These are phyloP conservation scores for Botrytis byssoidea DNA, from an alignment of 2,329 filamentous ascomycete genomes.

Conservation along the genomic window DNA sequence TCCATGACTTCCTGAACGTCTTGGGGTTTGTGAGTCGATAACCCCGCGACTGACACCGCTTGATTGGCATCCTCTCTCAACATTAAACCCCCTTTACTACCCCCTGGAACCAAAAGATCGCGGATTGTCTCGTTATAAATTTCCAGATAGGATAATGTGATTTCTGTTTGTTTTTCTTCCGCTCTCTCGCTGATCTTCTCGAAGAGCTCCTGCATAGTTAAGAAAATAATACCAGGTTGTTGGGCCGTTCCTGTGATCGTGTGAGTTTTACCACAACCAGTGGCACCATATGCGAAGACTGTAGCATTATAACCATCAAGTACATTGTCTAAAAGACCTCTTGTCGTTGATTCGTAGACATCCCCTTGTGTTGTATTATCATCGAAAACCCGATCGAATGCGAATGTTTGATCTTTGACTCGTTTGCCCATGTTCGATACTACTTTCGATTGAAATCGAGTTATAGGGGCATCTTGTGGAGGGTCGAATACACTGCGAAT, in stretches of 20 bases:
- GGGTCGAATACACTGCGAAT: conserved; percentile 83
- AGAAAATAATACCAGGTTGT: conserved; percentile 94
- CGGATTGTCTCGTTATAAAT: conserved; percentile 99
- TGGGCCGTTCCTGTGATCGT: conserved; percentile 92
- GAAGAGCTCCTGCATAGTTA: conserved; percentile 98
- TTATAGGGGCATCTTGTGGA: conserved; percentile 89
- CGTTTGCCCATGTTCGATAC: conserved; percentile 78
- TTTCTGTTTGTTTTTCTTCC: conserved; percentile 82
- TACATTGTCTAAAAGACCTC: conserved; percentile 86
- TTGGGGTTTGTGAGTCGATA: conserved; percentile 87
- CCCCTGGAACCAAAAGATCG: conserved; percentile 83
- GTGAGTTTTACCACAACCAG: conserved; percentile 97
- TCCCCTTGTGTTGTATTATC: conserved; percentile 89
- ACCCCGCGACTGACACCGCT: conserved; percentile 82
- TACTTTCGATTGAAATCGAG: conserved; percentile 80
- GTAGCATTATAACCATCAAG: conserved; percentile 98
- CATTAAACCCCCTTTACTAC: conserved; percentile 78
- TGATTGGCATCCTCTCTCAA: conserved; percentile 93
- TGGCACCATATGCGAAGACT: conserved; percentile 96
- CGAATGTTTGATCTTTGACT: conserved; percentile 96
- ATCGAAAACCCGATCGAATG: conserved; percentile 95
- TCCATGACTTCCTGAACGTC: conserved; percentile 98
- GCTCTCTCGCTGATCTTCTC: conserved; percentile 88
- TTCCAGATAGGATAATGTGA: conserved; percentile 92
- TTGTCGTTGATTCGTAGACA: conserved; percentile 92